Evolutionary conservation across 345 rosid genomes (phyloP).

Genomic region (Eucalyptus sp.): DNA sequence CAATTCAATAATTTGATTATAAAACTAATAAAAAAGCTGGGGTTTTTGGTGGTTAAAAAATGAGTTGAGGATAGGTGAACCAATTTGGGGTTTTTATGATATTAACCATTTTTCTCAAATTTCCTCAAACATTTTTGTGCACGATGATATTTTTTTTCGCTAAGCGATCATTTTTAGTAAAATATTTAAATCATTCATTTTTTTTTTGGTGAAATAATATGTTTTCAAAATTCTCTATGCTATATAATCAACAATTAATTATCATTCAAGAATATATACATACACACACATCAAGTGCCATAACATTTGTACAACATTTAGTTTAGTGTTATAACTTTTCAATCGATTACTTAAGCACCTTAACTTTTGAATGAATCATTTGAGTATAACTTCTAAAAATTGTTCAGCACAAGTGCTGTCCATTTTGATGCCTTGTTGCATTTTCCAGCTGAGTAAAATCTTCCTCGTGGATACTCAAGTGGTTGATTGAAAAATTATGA

Average conservation of each 20-base stretch:
- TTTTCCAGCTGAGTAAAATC: background rate
- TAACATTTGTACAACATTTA: background rate
- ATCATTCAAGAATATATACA: background rate
- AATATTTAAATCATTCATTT: too few relatives aligned
- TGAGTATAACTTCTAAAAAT: background rate
- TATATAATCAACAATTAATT: background rate
- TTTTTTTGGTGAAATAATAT: background rate
- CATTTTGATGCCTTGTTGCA: background rate
- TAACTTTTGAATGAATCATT: background rate
- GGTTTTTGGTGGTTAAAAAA: too few relatives aligned
- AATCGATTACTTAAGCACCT: background rate
- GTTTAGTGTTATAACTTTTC: background rate
- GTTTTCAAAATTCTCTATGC: background rate
- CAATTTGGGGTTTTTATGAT: too few relatives aligned
- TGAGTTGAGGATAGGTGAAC: rapidly evolving
- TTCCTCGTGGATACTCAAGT: rapidly evolving
- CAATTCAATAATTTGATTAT: too few relatives aligned
- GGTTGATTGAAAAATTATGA: background rate
- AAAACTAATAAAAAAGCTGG: too few relatives aligned
- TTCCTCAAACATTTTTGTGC: too few relatives aligned
- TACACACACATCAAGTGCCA: background rate
- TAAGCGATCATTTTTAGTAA: too few relatives aligned
- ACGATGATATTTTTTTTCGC: too few relatives aligned
- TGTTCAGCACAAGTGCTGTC: background rate
- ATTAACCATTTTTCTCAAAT: too few relatives aligned